These are phyloP conservation scores for Solanum neorickii DNA, from an alignment of 257 asterid species.

Conservation along the genomic window DNA sequence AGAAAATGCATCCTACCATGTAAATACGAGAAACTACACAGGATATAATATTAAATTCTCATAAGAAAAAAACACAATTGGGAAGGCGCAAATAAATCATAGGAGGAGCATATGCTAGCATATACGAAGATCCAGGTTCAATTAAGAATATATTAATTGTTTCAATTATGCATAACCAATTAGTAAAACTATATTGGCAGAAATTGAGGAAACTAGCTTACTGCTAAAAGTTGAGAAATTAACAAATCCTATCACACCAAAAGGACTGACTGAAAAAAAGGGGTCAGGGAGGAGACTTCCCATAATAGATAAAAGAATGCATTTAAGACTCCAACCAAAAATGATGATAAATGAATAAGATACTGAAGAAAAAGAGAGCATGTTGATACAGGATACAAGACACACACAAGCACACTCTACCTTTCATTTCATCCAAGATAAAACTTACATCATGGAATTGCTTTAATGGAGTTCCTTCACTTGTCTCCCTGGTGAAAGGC, in stretches of 20 bases:
- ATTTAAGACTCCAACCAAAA: not conserved
- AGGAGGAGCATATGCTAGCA: not conserved
- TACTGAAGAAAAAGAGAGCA: not conserved
- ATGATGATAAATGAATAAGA: not conserved
- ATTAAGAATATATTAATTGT: not conserved
- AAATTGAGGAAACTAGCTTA: not conserved
- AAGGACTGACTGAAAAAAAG: not conserved
- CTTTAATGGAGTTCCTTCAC: conserved; percentile 38
- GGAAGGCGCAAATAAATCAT: not conserved
- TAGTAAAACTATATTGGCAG: not conserved
- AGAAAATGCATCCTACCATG: not conserved
- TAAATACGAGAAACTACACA: not conserved
- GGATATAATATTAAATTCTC: not conserved
- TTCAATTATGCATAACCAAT: not conserved
- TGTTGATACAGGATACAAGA: not conserved
- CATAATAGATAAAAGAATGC: not conserved
- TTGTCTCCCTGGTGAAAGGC: conserved; percentile 28
- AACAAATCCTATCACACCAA: not conserved
- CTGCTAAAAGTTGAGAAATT: not conserved
- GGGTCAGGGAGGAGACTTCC: not conserved
- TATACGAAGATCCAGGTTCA: not conserved
- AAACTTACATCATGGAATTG: conserved; percentile 61
- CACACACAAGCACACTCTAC: not conserved
- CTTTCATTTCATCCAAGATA: conserved; percentile 2
- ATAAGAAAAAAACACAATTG: not conserved